Conservation (phyloP, 2,329 filamentous ascomycete species). For the Phaeosphaeria sp. region DNA sequence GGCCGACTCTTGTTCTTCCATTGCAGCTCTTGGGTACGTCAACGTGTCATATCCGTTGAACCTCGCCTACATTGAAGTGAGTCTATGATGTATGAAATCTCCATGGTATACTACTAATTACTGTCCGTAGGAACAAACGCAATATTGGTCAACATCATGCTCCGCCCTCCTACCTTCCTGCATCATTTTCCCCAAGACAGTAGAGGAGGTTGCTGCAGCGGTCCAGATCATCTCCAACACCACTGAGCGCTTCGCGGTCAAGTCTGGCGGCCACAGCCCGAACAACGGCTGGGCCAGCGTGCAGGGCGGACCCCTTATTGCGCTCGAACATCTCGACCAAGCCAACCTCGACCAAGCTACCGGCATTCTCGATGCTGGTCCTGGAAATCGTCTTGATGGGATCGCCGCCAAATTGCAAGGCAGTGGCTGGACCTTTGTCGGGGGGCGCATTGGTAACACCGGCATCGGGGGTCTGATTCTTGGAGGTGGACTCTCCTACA, state of each 20-base stretch:
- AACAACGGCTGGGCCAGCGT: slow-evolving; percentile 57
- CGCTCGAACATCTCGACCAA: slow-evolving; percentile 50
- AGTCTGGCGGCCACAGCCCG: slow-evolving; percentile 58
- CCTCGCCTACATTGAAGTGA: slow-evolving; percentile 26
- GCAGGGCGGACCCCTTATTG: slow-evolving; percentile 52
- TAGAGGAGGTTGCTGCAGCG: slow-evolving; percentile 60
- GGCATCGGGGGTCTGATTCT: slow-evolving; percentile 57
- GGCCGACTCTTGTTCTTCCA: slow-evolving; percentile 28
- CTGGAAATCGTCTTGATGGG: slow-evolving; percentile 42
- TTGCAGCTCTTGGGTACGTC: slow-evolving; percentile 30
- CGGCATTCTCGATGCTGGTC: slow-evolving; percentile 37
- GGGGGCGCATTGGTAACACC: slow-evolving; percentile 56
- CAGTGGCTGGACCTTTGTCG: slow-evolving; percentile 49
- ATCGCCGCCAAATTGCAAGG: slow-evolving; percentile 49
- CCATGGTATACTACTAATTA: neutral
- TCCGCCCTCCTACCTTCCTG: slow-evolving; percentile 38
- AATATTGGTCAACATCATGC: slow-evolving; percentile 43
- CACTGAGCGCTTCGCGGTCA: slow-evolving; percentile 61
- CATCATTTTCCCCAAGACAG: slow-evolving; percentile 46
- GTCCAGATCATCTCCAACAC: slow-evolving; percentile 54
- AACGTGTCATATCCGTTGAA: slow-evolving; percentile 25
- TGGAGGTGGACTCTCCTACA: slow-evolving; percentile 49
- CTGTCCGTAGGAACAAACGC: slow-evolving; percentile 24
- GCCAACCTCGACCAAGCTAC: slow-evolving; percentile 29
- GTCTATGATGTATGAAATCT: neutral